Conservation (phyloP, 129 eudicot species). For the Chrysanthemum lavandulifolium region DNA sequence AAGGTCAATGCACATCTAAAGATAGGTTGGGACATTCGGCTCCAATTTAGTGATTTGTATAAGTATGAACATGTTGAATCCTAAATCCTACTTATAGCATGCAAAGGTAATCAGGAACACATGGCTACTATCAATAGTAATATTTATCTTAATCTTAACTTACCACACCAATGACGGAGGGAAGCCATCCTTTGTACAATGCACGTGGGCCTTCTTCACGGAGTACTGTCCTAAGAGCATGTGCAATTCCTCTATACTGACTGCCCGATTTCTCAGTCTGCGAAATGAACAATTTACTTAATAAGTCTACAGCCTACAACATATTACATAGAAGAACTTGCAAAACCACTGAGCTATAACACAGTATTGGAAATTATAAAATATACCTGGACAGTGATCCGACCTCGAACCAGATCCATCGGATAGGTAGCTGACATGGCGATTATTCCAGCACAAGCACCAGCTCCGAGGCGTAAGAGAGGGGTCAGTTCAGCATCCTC, state of each 20-base stretch:
- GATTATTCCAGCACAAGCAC: slow-evolving; percentile 98
- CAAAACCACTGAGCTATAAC: neutral
- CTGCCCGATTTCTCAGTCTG: slow-evolving; percentile 89
- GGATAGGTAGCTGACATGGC: slow-evolving; percentile 99
- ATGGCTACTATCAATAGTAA: neutral
- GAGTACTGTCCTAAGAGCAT: slow-evolving; percentile 84
- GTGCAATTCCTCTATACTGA: slow-evolving; percentile 93
- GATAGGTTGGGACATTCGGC: too few species aligned
- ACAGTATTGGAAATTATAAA: neutral
- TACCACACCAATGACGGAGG: slow-evolving; percentile 97
- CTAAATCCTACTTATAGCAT: too few species aligned
- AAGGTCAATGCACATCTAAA: too few species aligned
- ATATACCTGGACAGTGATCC: slow-evolving; percentile 90
- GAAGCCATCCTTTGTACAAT: slow-evolving; percentile 97
- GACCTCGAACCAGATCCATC: slow-evolving; percentile 95
- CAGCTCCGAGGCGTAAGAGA: slow-evolving; percentile 92
- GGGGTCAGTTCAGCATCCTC: slow-evolving; percentile 97
- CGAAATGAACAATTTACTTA: slow-evolving; percentile 12
- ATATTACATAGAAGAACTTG: neutral
- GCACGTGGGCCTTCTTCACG: slow-evolving; percentile 97
- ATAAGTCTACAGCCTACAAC: neutral
- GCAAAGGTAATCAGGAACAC: neutral
- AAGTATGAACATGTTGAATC: too few species aligned
- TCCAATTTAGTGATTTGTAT: too few species aligned
- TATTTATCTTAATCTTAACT: slow-evolving; percentile 24